phyloP scores from a whole-genome alignment of 352 stramenopile species.

The Globisporangium middletonii region DNA sequence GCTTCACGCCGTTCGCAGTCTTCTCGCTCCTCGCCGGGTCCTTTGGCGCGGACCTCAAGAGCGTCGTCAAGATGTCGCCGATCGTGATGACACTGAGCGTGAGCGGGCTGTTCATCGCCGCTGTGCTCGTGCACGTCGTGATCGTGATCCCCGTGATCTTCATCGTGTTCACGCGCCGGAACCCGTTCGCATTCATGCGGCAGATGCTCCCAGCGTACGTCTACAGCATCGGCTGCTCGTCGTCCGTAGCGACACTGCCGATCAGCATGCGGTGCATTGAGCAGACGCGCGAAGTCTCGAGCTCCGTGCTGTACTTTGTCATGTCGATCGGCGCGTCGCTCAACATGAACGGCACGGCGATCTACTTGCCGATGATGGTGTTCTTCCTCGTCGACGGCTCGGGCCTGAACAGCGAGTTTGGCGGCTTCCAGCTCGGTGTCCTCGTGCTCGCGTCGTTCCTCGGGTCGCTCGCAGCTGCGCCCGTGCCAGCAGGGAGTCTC shows the following conservation, averaged over 20 bases:
- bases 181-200: conserved; percentile 69
- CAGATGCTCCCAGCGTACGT: conserved; percentile 67
- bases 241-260: conserved; percentile 64
- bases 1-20: conserved; percentile 68
- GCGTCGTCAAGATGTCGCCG: conserved; percentile 34
- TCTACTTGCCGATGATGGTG: conserved; percentile 69
- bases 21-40: conserved; percentile 64
- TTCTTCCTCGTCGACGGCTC: conserved; percentile 67
- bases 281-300: conserved; percentile 40
- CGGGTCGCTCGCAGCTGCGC: conserved; percentile 49
- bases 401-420: conserved; percentile 31
- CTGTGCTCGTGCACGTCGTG: conserved; percentile 53
- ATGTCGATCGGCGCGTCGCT: conserved; percentile 59
- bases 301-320: conserved; percentile 64
- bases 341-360: conserved; percentile 71
- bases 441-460: conserved; percentile 57
- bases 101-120: conserved; percentile 30
- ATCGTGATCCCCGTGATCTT: conserved; percentile 60
- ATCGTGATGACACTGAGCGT: conserved; percentile 39
- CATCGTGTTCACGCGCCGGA: conserved; percentile 45
- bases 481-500: conserved; percentile 48
- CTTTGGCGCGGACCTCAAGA: conserved; percentile 34
- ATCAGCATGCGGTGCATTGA: conserved; percentile 62
- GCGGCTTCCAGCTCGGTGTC: conserved; percentile 29
- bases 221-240: conserved; percentile 66